Evolutionary conservation across 2,329 filamentous ascomycete genomes (phyloP).

Genomic region (Trichoderma harzianum): DNA sequence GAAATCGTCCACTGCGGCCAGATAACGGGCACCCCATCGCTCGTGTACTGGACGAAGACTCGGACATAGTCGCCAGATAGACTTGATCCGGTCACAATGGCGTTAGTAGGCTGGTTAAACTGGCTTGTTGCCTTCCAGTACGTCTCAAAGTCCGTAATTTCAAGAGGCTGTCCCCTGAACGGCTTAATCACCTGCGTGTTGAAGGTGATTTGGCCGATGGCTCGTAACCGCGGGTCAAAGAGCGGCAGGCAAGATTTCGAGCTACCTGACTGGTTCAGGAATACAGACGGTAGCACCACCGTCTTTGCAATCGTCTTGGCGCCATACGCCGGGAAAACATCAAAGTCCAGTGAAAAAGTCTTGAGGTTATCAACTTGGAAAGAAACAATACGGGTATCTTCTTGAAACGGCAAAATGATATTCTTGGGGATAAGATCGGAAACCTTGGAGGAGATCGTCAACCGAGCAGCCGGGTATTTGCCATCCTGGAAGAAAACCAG

Average conservation of each 20-base stretch:
- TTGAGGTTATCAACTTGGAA: constrained; percentile 96
- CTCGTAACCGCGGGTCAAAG: constrained; percentile 85
- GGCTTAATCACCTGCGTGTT: constrained; percentile 95
- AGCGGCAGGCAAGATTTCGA: constrained; percentile 81
- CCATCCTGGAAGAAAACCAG: constrained; percentile 96
- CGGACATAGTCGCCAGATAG: constrained; percentile 93
- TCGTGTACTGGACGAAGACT: constrained; percentile 86
- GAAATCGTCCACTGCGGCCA: constrained; percentile 81
- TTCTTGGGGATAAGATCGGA: constrained; percentile 97
- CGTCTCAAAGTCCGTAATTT: constrained; percentile 97
- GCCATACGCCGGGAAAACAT: constrained; percentile 95
- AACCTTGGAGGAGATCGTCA: constrained; percentile 94
- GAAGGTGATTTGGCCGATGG: constrained; percentile 92
- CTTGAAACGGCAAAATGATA: constrained; percentile 90
- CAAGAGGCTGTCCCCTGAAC: constrained; percentile 84
- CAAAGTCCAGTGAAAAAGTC: constrained; percentile 91
- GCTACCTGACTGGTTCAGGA: constrained; percentile 70
- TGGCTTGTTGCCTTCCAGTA: constrained; percentile 99
- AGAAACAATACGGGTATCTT: constrained; percentile 88
- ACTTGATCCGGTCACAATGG: constrained; percentile 91
- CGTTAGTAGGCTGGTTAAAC: constrained; percentile 73
- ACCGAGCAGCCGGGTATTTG: constrained; percentile 89
- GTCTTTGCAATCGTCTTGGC: constrained; percentile 97
- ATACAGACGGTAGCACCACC: constrained; percentile 83
- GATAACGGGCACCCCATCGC: constrained; percentile 80